Evolutionary conservation across 73 alveolate genomes (phyloP).

Genomic region (Diophrys sp.): DNA sequence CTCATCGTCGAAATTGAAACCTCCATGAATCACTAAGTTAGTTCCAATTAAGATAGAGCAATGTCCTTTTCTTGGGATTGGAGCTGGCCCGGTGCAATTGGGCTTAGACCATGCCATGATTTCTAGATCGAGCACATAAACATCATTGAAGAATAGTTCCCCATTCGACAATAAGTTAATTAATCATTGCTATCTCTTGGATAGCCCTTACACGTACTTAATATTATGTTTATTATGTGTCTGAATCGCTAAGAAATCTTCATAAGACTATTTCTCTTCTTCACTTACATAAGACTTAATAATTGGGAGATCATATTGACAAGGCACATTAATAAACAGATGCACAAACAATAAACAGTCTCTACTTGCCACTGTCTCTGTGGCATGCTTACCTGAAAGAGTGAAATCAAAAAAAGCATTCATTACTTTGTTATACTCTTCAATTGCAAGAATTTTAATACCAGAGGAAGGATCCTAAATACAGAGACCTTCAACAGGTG

Average conservation of each 20-base stretch:
- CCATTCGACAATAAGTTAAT: too few species aligned
- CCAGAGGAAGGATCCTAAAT: not conserved
- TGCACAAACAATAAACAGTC: not conserved
- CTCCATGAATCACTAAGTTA: constrained; percentile 91
- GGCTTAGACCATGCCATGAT: constrained; percentile 98
- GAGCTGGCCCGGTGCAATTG: constrained; percentile 95
- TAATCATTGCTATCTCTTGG: too few species aligned
- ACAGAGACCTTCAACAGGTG: not conserved
- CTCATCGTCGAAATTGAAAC: constrained; percentile 85
- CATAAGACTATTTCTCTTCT: not conserved
- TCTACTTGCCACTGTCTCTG: not conserved
- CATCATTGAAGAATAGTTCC: constrained; percentile 91
- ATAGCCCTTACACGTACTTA: too few species aligned
- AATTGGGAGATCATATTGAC: not conserved
- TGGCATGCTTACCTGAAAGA: not conserved
- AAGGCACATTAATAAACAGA: not conserved
- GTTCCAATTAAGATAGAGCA: constrained; percentile 94
- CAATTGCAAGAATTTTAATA: not conserved
- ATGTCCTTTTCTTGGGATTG: constrained; percentile 97
- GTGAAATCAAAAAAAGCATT: not conserved
- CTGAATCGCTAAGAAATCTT: not conserved
- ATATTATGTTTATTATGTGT: not conserved
- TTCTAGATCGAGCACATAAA: constrained; percentile 92
- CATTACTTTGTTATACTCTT: not conserved
- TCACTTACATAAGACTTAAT: not conserved